These are phyloP conservation scores for Kluyveromyces sp. DNA, from an alignment of 1,139 yeast genomes.

Conservation along the genomic window DNA sequence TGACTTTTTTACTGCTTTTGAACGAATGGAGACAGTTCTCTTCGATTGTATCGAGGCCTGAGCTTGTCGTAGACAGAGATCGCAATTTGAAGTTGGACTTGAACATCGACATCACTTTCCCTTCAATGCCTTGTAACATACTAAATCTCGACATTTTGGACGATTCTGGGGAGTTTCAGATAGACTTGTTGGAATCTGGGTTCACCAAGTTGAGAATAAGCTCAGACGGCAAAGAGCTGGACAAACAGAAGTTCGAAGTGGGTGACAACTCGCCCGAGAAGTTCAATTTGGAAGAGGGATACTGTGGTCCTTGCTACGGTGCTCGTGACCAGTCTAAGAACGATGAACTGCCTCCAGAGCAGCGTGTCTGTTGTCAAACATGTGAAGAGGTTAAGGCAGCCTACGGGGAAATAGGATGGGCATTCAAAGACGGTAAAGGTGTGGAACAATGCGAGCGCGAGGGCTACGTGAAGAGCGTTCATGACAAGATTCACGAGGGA, in stretches of 20 bases:
- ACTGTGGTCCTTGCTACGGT: conserved; percentile 92
- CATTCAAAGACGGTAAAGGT: conserved; percentile 77
- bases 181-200: conserved; percentile 64
- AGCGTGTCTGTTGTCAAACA: conserved; percentile 67
- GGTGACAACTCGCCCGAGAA: conserved; percentile 21
- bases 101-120: conserved; percentile 75
- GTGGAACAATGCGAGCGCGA: conserved; percentile 87
- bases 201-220: conserved; percentile 62
- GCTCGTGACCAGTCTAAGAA: conserved; percentile 59
- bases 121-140: conserved; percentile 73
- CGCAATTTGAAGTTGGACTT: conserved; percentile 70
- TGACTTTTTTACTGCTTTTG: conserved; percentile 56
- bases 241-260: conserved; percentile 31
- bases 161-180: conserved; percentile 74
- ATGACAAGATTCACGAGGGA: conserved; percentile 66
- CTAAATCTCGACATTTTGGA: conserved; percentile 66
- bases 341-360: conserved; percentile 34
- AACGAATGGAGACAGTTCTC: conserved; percentile 76
- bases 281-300: conserved; percentile 32
- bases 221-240: conserved; percentile 21
- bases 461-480: conserved; percentile 64
- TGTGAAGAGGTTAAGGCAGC: conserved; percentile 80
- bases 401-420: conserved; percentile 75
- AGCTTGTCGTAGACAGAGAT: conserved; percentile 82
- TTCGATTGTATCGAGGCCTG: conserved; percentile 62